Evolutionary conservation across 2,329 filamentous ascomycete genomes (phyloP).

Genomic region (Calcarisporium arbuscula): DNA sequence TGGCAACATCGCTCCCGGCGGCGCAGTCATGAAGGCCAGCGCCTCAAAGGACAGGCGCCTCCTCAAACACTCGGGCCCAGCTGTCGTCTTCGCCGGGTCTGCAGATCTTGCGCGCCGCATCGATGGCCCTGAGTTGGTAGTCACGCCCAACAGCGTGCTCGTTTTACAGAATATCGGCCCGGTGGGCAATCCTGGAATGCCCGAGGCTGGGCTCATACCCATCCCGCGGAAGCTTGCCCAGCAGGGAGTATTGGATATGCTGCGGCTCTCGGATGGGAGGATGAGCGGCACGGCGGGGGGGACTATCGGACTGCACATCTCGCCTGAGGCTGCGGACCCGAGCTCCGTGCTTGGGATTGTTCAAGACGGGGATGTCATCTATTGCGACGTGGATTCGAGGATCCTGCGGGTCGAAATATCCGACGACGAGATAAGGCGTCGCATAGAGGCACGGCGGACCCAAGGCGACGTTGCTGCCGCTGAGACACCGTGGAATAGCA

Average conservation of each 20-base stretch:
- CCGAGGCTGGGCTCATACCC: conserved; percentile 63
- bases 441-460: conserved; percentile 1
- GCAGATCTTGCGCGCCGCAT: conserved; percentile 66
- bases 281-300: conserved; percentile 85
- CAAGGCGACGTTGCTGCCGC: not conserved
- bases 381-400: conserved; percentile 66
- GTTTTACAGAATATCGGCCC: conserved; percentile 86
- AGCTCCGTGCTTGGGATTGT: conserved; percentile 74
- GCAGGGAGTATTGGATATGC: conserved; percentile 69
- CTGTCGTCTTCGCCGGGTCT: conserved; percentile 65
- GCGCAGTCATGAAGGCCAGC: conserved; percentile 86
- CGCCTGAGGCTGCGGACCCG: conserved; percentile 73
- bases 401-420: conserved; percentile 53
- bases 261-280: conserved; percentile 78
- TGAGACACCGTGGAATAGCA: conserved; percentile 23
- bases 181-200: conserved; percentile 88
- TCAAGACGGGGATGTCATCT: conserved; percentile 68
- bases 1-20: conserved; percentile 77
- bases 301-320: conserved; percentile 84
- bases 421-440: conserved; percentile 57
- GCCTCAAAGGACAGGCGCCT: conserved; percentile 67
- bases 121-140: conserved; percentile 53
- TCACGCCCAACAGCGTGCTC: conserved; percentile 55
- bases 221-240: conserved; percentile 72
- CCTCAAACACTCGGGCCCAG: conserved; percentile 37